phyloP scores from a whole-genome alignment of 306 rosid species.

The Trichosanthes truncata region DNA sequence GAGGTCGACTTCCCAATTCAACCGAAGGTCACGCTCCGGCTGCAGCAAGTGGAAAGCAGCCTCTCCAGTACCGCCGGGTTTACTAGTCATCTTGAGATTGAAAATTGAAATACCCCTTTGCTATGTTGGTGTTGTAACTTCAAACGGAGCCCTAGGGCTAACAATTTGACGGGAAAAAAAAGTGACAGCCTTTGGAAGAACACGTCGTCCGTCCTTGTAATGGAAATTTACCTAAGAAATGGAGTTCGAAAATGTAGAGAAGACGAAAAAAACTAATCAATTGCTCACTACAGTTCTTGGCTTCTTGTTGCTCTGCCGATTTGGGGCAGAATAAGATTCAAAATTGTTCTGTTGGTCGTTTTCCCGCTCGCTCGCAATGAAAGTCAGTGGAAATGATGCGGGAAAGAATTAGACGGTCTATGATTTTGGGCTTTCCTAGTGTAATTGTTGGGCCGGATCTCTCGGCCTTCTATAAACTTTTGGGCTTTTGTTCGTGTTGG shows the following conservation, averaged over 20 bases:
- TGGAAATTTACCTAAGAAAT: neutral
- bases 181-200: neutral
- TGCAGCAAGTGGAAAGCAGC: slow-evolving; percentile 52
- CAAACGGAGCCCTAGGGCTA: slow-evolving; percentile 37
- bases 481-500: neutral
- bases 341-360: slow-evolving; percentile 18
- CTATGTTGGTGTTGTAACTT: slow-evolving; percentile 14
- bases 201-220: neutral
- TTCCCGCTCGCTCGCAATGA: slow-evolving; percentile 40
- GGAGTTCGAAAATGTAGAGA: neutral
- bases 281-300: neutral
- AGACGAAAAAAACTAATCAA: neutral
- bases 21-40: slow-evolving; percentile 78
- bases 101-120: neutral
- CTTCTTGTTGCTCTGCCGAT: neutral
- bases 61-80: slow-evolving; percentile 15
- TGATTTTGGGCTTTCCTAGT: neutral
- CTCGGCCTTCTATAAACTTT: neutral
- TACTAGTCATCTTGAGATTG: slow-evolving; percentile 36
- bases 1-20: slow-evolving; percentile 96
- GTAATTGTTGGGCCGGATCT: neutral
- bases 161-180: neutral
- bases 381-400: neutral
- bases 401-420: neutral
- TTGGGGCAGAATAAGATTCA: slow-evolving; percentile 10